Base-by-base conservation (phyloP, 805 yeast genomes). In the Myxozyma lipomycoides region DNA sequence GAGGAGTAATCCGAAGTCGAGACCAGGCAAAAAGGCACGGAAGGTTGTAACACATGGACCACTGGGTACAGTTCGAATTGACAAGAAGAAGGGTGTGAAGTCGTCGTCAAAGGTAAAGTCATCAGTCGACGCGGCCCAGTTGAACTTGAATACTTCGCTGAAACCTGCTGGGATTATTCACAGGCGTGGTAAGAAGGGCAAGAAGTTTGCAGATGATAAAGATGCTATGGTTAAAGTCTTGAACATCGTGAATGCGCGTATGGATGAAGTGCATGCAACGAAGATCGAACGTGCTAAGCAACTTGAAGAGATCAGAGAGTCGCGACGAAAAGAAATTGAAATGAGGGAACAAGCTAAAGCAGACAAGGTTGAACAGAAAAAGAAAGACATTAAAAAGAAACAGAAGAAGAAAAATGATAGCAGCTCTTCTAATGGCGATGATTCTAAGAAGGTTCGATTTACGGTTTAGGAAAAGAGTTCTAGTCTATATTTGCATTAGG, bases 281-380 rank as follows among this genome's bases (percentile, higher is more conserved):
- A 93, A 89, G 69, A 73, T 93, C 49, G 98, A 91, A 65, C 87
- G 86, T 64, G 83, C 95, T 0, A 80, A 86, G 64, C 82, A 95
- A 68, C 74, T 93, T 43, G 97, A 91, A 68, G 95, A 86, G 61
- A 79, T 91, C 52, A 78, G 98, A 64, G 96, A 88, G 40, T 73
- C 88, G 58, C 87, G 85, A 72, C 80, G 87, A 63, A 76, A 83
- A 69, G 98, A 93, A 67, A 79, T 91, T 57, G 97, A 91, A 66
- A 74, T 84, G 65, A 84, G 83, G 64, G 96, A 91, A 61, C 77
- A 77, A 47, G 80, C 72, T 30, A 87, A 88, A 70, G 70, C 75
- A 53, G 77, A 74, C 48, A 83, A 83, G 65, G 68, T 89, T 39
- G 95, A 88, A 56, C 79, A 74, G 49, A 90, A 85, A 67, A 89